These are phyloP conservation scores for Mycena vulgaris DNA, from an alignment of 768 basidiomycete species.

Conservation along the genomic window DNA sequence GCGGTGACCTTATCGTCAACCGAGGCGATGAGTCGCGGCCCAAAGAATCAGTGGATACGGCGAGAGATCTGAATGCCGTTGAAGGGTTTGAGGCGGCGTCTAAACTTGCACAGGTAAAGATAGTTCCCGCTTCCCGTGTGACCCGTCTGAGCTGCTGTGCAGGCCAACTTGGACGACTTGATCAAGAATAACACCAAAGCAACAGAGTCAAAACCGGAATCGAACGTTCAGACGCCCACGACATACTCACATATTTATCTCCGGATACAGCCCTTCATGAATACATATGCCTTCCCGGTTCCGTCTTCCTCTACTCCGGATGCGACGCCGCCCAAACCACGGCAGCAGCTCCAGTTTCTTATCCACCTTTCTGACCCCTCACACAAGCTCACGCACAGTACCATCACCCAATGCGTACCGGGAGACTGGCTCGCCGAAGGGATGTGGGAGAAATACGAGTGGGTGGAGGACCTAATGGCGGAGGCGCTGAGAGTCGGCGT, in stretches of 20 bases:
- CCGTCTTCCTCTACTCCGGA: conserved; percentile 46
- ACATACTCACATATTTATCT: conserved; percentile 94
- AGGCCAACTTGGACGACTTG: conserved; percentile 87
- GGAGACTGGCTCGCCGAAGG: conserved; percentile 80
- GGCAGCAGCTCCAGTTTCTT: conserved; percentile 77
- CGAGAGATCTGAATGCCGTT: conserved; percentile 84
- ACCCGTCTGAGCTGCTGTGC: conserved; percentile 7
- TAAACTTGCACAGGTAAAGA: conserved; percentile 84
- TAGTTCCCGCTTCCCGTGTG: conserved; percentile 22
- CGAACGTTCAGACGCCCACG: conserved; percentile 64
- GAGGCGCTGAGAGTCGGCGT: conserved; percentile 88
- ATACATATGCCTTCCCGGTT: conserved; percentile 62
- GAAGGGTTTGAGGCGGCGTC: conserved; percentile 89
- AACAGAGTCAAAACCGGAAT: conserved; percentile 50
- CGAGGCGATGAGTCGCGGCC: conserved; percentile 83
- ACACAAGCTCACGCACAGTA: conserved; percentile 83
- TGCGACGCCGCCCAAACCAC: conserved; percentile 49
- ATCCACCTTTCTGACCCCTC: conserved; percentile 83
- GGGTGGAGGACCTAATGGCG: conserved; percentile 97
- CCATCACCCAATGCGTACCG: conserved; percentile 88
- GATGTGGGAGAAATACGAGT: conserved; percentile 92
- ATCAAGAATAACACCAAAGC: conserved; percentile 72
- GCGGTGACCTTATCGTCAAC: conserved; percentile 92
- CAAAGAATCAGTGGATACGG: conserved; percentile 65
- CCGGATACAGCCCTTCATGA: conserved; percentile 91